phyloP scores from a whole-genome alignment of 2,329 filamentous ascomycete genomes.

The Apiospora hydei region DNA sequence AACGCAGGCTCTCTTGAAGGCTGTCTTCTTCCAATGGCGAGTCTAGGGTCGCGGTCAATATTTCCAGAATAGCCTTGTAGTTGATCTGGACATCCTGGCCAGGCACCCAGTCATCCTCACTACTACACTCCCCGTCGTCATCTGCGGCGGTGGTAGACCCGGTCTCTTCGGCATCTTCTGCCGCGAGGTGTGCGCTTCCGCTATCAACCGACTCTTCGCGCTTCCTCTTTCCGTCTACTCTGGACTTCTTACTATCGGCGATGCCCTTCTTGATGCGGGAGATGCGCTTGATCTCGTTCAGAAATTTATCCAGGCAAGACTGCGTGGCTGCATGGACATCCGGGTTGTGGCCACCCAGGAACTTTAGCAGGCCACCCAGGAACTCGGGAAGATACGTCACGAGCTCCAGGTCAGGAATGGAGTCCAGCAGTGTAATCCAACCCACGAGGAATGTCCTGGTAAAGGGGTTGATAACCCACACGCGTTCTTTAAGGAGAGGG shows the following conservation, averaged over 20 bases:
- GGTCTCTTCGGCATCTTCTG: slow-evolving; percentile 67
- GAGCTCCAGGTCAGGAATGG: slow-evolving; percentile 94
- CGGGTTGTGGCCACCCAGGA: slow-evolving; percentile 87
- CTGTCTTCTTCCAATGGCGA: slow-evolving; percentile 89
- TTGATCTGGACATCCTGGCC: slow-evolving; percentile 97
- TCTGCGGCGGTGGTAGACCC: slow-evolving; percentile 63
- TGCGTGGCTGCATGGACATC: slow-evolving; percentile 97
- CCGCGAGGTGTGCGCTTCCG: slow-evolving; percentile 63
- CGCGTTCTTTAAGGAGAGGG: slow-evolving; percentile 90
- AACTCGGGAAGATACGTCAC: slow-evolving; percentile 94
- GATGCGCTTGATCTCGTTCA: slow-evolving; percentile 94
- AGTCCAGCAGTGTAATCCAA: slow-evolving; percentile 94
- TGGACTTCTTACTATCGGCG: slow-evolving; percentile 80
- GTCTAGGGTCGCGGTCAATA: slow-evolving; percentile 87
- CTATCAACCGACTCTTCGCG: slow-evolving; percentile 74
- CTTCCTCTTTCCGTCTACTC: slow-evolving; percentile 72
- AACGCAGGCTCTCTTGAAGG: slow-evolving; percentile 86
- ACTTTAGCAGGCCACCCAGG: slow-evolving; percentile 86
- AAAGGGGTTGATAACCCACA: slow-evolving; percentile 93
- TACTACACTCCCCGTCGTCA: slow-evolving; percentile 62
- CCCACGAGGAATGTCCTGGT: slow-evolving; percentile 94
- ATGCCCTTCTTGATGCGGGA: slow-evolving; percentile 92
- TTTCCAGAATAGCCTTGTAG: slow-evolving; percentile 89
- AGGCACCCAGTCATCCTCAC: slow-evolving; percentile 94
- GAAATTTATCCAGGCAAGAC: slow-evolving; percentile 84